Conservation (phyloP, 2,329 filamentous ascomycete genomes). For the Byssoonygena ceratinophila region DNA sequence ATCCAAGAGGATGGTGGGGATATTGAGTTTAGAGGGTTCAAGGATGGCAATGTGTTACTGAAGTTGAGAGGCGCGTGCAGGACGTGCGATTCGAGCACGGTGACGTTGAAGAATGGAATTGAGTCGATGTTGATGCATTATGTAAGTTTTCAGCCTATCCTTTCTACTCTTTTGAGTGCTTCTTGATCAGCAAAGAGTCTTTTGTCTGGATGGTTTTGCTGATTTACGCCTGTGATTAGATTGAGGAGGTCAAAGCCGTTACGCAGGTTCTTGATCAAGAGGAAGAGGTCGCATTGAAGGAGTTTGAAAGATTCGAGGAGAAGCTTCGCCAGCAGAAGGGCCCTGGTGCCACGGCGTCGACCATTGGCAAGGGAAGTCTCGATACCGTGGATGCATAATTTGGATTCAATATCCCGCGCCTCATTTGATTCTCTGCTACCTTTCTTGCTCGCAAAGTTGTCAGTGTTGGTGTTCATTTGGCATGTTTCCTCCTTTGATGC, state of each 20-base stretch:
- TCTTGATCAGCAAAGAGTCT: not conserved
- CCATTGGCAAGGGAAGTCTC: constrained; percentile 30
- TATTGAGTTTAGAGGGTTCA: constrained; percentile 87
- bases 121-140: constrained; percentile 98
- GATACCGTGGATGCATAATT: constrained; percentile 37
- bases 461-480: not conserved
- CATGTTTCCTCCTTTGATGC: not conserved
- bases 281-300: constrained; percentile 73
- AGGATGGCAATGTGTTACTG: constrained; percentile 69
- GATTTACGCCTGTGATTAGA: constrained; percentile 42
- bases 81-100: constrained; percentile 92
- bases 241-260: constrained; percentile 90
- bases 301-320: constrained; percentile 93
- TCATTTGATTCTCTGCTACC: not conserved
- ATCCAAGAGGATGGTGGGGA: constrained; percentile 98
- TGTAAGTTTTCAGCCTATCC: constrained; percentile 44
- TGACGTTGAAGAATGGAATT: constrained; percentile 94
- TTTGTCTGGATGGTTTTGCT: not conserved
- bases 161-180: not conserved
- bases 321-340: constrained; percentile 55
- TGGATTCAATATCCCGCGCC: not conserved
- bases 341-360: constrained; percentile 40
- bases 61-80: constrained; percentile 88
- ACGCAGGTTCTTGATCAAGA: constrained; percentile 84
- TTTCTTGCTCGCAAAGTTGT: not conserved